Evolutionary conservation across 1,284 basidiomycete genomes (phyloP).

Genomic region (Puccinia polysora): DNA sequence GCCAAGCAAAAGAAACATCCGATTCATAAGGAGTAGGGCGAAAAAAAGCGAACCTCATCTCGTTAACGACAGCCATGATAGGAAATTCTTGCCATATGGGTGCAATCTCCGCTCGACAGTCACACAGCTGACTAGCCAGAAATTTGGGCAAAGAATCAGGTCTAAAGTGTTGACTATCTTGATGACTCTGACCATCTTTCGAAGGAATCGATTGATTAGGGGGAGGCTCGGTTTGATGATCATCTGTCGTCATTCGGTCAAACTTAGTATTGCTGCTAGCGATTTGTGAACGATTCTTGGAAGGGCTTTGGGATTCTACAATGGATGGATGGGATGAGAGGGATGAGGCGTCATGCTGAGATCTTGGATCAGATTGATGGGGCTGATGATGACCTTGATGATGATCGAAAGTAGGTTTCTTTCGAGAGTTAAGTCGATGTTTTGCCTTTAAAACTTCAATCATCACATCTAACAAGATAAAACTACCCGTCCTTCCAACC

Average conservation of each 20-base stretch:
- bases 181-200: not conserved
- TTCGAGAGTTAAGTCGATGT: conserved; percentile 19
- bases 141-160: conserved; percentile 4
- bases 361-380: not conserved
- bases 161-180: not conserved
- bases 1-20: not conserved
- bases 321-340: too few species aligned
- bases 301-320: too few species aligned
- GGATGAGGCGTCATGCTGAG: too few species aligned
- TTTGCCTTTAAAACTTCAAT: conserved; percentile 70
- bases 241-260: too few species aligned
- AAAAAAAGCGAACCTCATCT: conserved; percentile 29
- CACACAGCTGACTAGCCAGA: conserved; percentile 20
- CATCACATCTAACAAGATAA: conserved; percentile 79
- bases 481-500: conserved; percentile 84
- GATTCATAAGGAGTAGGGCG: not conserved
- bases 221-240: not conserved
- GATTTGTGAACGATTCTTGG: too few species aligned
- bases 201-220: not conserved
- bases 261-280: too few species aligned
- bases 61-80: conserved; percentile 27
- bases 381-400: not conserved
- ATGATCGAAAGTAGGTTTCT: conserved; percentile 42
- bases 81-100: conserved; percentile 18
- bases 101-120: conserved; percentile 1